Conservation (phyloP, 2,329 filamentous ascomycete genomes). For the Uncinocarpus reesii region DNA sequence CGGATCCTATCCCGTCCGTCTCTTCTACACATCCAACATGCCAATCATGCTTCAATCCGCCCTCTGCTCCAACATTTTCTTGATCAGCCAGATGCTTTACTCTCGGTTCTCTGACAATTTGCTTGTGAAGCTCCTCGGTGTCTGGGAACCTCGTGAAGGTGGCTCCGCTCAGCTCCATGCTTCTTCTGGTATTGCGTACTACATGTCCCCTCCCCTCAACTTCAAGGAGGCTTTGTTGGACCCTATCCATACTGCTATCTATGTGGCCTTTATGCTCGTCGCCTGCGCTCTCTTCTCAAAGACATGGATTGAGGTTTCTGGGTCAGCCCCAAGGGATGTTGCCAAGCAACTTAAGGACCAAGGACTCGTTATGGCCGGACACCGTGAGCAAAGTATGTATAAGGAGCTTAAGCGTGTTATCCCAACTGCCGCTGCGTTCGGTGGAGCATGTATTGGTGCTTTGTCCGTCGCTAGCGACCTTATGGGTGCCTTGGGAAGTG, state of each 20-base stretch:
- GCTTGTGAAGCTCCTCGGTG: constrained; percentile 89
- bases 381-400: constrained; percentile 99
- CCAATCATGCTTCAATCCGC: constrained; percentile 99
- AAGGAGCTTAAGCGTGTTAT: constrained; percentile 99
- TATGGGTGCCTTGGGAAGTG: constrained; percentile 87
- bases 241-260: constrained; percentile 90
- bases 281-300: constrained; percentile 98
- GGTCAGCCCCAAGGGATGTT: constrained; percentile 92
- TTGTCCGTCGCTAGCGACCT: constrained; percentile 93
- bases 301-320: constrained; percentile 99
- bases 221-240: constrained; percentile 95
- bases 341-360: constrained; percentile 99
- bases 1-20: constrained; percentile 93
- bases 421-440: constrained; percentile 93
- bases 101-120: constrained; percentile 98
- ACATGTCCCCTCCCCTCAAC: constrained; percentile 98
- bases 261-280: constrained; percentile 95
- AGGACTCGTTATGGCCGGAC: constrained; percentile 97
- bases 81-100: constrained; percentile 99
- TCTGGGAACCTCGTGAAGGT: constrained; percentile 96
- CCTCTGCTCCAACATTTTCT: constrained; percentile 96
- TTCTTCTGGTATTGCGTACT: constrained; percentile 89
- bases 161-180: constrained; percentile 84
- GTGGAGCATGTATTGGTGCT: constrained; percentile 96
- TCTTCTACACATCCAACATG: constrained; percentile 99